A percentile compares a stretch with the other conserved stretches of the same genome.
Conservation (phyloP, 2,329 filamentous ascomycete species). For the Fusarium nelsonii region DNA sequence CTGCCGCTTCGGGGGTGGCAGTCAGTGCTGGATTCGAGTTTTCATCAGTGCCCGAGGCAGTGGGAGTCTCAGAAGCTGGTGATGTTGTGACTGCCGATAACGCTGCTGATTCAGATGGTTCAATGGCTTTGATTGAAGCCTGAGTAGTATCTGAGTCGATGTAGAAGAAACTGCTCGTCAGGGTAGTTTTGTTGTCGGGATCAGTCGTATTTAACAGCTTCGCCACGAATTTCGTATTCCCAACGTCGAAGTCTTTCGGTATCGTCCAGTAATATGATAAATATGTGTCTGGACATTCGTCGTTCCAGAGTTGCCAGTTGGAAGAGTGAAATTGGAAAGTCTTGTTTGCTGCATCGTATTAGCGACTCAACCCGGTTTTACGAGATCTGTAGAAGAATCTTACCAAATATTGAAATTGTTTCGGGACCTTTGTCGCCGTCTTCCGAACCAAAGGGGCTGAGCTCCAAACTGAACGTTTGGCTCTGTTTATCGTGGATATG, state of each 20-base stretch:
- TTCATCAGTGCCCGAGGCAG: background rate
- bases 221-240: conserved; percentile 1
- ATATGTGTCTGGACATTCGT: conserved; percentile 1
- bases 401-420: conserved; percentile 2
- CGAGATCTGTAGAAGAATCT: fast-evolving
- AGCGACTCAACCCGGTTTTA: background rate
- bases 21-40: background rate
- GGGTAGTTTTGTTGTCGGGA: background rate
- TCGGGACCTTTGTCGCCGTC: background rate
- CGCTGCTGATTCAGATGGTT: background rate
- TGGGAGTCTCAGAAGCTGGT: background rate
- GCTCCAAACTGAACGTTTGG: background rate
- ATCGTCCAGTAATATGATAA: conserved; percentile 8
- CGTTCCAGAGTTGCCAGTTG: background rate
- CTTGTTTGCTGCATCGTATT: background rate
- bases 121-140: background rate
- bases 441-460: background rate
- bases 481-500: background rate
- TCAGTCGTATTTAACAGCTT: background rate
- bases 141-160: background rate
- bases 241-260: background rate
- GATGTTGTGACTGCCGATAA: background rate
- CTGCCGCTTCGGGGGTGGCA: background rate
- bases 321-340: conserved; percentile 1
- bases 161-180: conserved; percentile 8